These are phyloP conservation scores for Edaphochlamys debaryana DNA, from an alignment of 139 green algal genomes.

Conservation along the genomic window DNA sequence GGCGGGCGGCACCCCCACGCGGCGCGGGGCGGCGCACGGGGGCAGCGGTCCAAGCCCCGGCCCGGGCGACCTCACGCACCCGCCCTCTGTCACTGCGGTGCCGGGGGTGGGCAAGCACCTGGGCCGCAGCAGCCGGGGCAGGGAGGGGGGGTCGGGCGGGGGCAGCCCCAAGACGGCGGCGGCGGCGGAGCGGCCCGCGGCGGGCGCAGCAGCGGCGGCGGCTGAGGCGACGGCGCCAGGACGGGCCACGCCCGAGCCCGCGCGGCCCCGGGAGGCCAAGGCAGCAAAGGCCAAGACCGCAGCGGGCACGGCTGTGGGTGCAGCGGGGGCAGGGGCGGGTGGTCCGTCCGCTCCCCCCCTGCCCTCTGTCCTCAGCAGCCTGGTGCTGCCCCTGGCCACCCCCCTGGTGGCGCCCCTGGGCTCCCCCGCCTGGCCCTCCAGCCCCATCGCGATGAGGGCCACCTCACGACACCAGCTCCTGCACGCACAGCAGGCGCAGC, in stretches of 20 bases:
- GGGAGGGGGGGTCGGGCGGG: neutral
- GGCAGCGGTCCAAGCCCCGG: neutral
- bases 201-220: too few species aligned
- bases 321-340: too few species aligned
- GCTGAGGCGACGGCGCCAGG: too few species aligned
- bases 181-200: too few species aligned
- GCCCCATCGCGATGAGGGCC: neutral
- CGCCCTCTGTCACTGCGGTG: neutral
- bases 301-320: too few species aligned
- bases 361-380: neutral
- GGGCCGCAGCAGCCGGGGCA: neutral
- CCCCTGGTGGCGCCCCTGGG: constrained; percentile 28
- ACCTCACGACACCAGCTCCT: constrained; percentile 11
- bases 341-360: neutral
- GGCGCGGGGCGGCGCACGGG: neutral
- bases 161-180: neutral
- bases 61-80: neutral
- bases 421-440: neutral
- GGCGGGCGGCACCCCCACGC: neutral
- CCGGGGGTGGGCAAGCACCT: neutral
- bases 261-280: too few species aligned
- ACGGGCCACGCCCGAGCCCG: too few species aligned
- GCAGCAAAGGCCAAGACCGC: too few species aligned
- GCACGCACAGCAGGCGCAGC: constrained; percentile 6
- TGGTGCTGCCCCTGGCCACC: constrained; percentile 32